Percentiles rank a stretch among this genome's conserved stretches.
Conservation (phyloP, 805 yeast genomes). For the Jamesozyma spencerorum region DNA sequence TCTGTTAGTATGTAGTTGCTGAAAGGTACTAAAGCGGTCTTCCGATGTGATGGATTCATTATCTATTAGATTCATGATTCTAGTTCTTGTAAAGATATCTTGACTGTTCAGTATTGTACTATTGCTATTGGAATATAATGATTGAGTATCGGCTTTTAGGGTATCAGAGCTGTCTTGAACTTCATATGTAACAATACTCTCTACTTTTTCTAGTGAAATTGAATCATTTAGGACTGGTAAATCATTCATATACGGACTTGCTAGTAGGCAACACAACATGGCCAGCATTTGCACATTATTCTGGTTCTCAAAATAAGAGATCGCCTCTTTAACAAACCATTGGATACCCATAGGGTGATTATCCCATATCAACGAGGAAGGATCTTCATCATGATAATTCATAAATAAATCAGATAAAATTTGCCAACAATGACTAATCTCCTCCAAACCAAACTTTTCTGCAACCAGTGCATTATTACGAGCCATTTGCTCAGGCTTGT, state of each 20-base stretch:
- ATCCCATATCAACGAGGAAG: constrained; percentile 60
- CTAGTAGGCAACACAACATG: constrained; percentile 68
- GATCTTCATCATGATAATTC: constrained; percentile 19
- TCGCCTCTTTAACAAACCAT: constrained; percentile 54
- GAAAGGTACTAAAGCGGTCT: constrained; percentile 14
- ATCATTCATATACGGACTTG: constrained; percentile 16
- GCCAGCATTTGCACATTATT: constrained; percentile 85
- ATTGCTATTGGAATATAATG: constrained; percentile 7
- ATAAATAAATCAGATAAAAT: constrained; percentile 37
- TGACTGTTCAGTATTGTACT: background rate
- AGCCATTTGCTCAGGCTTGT: constrained; percentile 55
- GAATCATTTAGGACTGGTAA: background rate
- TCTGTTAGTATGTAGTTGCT: background rate
- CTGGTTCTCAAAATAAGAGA: constrained; percentile 51
- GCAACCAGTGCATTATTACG: constrained; percentile 66
- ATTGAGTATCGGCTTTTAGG: constrained; percentile 10
- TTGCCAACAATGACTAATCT: constrained; percentile 69
- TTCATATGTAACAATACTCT: constrained; percentile 16
- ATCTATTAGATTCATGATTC: constrained; percentile 5
- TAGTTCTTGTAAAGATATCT: constrained; percentile 3
- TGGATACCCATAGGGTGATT: constrained; percentile 65
- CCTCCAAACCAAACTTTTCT: constrained; percentile 46
- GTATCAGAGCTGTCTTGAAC: constrained; percentile 5
- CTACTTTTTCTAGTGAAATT: constrained; percentile 7
- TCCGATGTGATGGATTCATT: constrained; percentile 19